Conservation (phyloP, 768 basidiomycete species). For the Auricularia sp. region DNA sequence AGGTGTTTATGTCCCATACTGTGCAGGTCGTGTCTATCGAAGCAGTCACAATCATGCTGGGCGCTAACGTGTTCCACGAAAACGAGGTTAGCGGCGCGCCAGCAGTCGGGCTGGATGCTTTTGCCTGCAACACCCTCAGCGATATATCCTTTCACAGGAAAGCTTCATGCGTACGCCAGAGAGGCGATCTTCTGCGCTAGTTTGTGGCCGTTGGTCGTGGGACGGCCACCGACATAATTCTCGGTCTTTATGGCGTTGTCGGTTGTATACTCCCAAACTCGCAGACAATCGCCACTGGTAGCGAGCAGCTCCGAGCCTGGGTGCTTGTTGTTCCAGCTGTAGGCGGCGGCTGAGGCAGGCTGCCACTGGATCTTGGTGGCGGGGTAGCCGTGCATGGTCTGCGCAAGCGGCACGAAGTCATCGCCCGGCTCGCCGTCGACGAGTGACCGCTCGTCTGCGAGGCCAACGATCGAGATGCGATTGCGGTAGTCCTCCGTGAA, state of each 20-base stretch:
- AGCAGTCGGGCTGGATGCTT: slow-evolving; percentile 73
- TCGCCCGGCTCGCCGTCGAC: slow-evolving; percentile 52
- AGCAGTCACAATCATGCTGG: slow-evolving; percentile 88
- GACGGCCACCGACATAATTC: slow-evolving; percentile 65
- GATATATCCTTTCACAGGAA: background rate
- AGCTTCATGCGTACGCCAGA: slow-evolving; percentile 55
- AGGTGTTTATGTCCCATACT: slow-evolving; percentile 95
- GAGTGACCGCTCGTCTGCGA: slow-evolving; percentile 80
- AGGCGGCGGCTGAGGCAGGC: slow-evolving; percentile 55
- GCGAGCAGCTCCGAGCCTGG: slow-evolving; percentile 73
- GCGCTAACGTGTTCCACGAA: slow-evolving; percentile 93
- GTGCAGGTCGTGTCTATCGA: slow-evolving; percentile 99
- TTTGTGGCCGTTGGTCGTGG: slow-evolving; percentile 47
- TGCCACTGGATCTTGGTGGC: slow-evolving; percentile 93
- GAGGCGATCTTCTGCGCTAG: slow-evolving; percentile 66
- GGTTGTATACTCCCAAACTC: slow-evolving; percentile 81
- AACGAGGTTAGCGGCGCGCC: slow-evolving; percentile 93
- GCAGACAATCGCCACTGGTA: slow-evolving; percentile 86
- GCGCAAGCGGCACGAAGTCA: slow-evolving; percentile 80
- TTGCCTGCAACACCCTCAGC: slow-evolving; percentile 54
- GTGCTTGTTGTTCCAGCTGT: slow-evolving; percentile 61
- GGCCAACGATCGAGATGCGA: slow-evolving; percentile 66
- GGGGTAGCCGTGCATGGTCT: slow-evolving; percentile 82
- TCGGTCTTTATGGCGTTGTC: slow-evolving; percentile 46
- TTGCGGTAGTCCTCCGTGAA: slow-evolving; percentile 79